Evolutionary conservation across 331 rosid species (phyloP).

Genomic region (Malus hybrid): DNA sequence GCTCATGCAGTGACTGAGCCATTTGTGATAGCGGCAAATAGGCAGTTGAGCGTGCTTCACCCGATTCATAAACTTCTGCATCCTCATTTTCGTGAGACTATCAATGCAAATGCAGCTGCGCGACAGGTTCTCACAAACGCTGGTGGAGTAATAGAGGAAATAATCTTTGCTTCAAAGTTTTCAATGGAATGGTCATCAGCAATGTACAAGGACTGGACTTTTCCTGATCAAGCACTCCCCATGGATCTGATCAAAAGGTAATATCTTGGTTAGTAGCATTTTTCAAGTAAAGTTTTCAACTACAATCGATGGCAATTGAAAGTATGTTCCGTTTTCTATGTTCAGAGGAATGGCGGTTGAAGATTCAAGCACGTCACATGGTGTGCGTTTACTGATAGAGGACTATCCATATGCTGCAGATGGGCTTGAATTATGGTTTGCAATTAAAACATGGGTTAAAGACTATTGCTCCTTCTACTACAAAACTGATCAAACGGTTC

Average conservation of each 20-base stretch:
- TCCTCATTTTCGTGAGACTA: constrained; percentile 36
- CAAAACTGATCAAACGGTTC: constrained; percentile 3
- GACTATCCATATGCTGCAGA: neutral
- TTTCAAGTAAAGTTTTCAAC: too few species aligned
- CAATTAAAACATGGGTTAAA: constrained; percentile 14
- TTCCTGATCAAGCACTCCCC: neutral
- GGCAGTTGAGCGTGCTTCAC: constrained; percentile 26
- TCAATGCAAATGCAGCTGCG: constrained; percentile 30
- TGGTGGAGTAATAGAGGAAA: constrained; percentile 24
- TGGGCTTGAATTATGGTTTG: neutral
- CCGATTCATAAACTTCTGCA: constrained; percentile 19
- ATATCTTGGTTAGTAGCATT: neutral
- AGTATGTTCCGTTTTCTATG: neutral
- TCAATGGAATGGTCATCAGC: constrained; percentile 5
- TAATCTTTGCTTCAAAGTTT: constrained; percentile 15
- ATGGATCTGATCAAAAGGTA: neutral
- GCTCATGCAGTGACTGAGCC: constrained; percentile 26
- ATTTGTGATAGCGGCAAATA: constrained; percentile 19
- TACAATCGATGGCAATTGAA: too few species aligned
- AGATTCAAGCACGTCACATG: neutral
- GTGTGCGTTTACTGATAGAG: neutral
- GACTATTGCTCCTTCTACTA: constrained; percentile 4
- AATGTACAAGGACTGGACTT: neutral
- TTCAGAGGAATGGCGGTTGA: neutral
- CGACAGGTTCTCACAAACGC: constrained; percentile 27